Evolutionary conservation across 805 yeast genomes (phyloP).

Genomic region (Candida broadrunensis): DNA sequence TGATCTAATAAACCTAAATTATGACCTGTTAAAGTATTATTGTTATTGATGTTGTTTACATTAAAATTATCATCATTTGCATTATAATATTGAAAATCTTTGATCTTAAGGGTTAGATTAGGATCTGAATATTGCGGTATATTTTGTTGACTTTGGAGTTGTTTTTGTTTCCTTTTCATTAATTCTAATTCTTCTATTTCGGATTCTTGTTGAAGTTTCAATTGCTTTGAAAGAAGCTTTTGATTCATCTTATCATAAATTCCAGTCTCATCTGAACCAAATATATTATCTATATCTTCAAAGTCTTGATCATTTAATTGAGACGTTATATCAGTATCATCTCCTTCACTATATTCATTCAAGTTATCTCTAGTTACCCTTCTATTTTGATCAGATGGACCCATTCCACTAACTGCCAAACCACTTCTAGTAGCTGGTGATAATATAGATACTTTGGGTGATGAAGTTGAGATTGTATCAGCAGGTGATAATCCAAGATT

Average conservation of each 20-base stretch:
- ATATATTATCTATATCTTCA: conserved; percentile 36
- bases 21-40: conserved; percentile 7
- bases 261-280: conserved; percentile 36
- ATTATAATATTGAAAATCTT: conserved; percentile 19
- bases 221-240: conserved; percentile 18
- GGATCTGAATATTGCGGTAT: conserved; percentile 12
- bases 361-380: conserved; percentile 10
- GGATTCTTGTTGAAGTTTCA: conserved; percentile 26
- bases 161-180: conserved; percentile 11
- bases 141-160: conserved; percentile 3
- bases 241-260: conserved; percentile 27
- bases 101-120: conserved; percentile 23
- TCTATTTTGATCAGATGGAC: not conserved
- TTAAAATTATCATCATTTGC: conserved; percentile 7
- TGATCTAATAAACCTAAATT: conserved; percentile 15
- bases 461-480: conserved; percentile 22
- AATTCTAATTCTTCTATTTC: conserved; percentile 33
- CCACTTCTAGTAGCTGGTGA: not conserved
- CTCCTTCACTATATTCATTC: conserved; percentile 36
- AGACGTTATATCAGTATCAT: conserved; percentile 37
- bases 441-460: conserved; percentile 14
- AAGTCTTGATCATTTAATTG: conserved; percentile 36
- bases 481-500: conserved; percentile 12
- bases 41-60: not conserved
- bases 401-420: not conserved